These are phyloP conservation scores for Meyerozyma carpophila DNA, from an alignment of 1,139 yeast species.

Conservation along the genomic window DNA sequence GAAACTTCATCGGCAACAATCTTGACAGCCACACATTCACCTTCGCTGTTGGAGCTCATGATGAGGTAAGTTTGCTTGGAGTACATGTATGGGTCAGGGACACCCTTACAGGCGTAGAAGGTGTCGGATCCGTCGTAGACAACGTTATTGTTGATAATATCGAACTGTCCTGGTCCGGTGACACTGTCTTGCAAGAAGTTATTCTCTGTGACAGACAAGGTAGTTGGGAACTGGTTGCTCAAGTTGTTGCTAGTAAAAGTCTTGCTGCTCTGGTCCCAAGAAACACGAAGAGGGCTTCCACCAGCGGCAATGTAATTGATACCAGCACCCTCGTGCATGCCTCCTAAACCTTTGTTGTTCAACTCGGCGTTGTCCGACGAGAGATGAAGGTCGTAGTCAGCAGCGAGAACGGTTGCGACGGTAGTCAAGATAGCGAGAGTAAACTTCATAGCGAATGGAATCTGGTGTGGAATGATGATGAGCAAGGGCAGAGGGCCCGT, in stretches of 20 bases:
- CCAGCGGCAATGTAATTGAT: conserved; percentile 41
- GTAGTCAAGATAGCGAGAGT: conserved; percentile 6
- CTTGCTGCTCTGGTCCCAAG: conserved; percentile 5
- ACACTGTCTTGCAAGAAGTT: neutral
- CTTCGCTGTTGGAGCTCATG: neutral
- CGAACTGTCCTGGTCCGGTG: neutral
- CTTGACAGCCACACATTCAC: neutral
- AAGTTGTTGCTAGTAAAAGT: neutral
- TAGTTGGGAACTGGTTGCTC: neutral
- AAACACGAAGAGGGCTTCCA: conserved; percentile 7
- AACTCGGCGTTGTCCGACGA: conserved; percentile 17
- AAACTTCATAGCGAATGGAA: neutral
- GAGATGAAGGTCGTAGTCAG: conserved; percentile 5
- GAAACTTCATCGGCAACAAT: neutral
- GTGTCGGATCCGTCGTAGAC: neutral
- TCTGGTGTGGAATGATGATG: neutral
- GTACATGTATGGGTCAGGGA: conserved; percentile 9
- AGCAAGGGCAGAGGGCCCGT: neutral
- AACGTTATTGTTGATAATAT: neutral
- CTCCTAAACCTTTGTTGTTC: conserved; percentile 24
- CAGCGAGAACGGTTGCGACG: conserved; percentile 6
- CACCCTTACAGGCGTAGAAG: conserved; percentile 9
- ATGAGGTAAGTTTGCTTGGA: conserved; percentile 2
- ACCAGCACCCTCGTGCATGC: conserved; percentile 54
- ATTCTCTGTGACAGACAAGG: neutral